These are phyloP conservation scores for Pestalotiopsis sp. DNA, from an alignment of 2,329 filamentous ascomycete genomes.

Conservation along the genomic window DNA sequence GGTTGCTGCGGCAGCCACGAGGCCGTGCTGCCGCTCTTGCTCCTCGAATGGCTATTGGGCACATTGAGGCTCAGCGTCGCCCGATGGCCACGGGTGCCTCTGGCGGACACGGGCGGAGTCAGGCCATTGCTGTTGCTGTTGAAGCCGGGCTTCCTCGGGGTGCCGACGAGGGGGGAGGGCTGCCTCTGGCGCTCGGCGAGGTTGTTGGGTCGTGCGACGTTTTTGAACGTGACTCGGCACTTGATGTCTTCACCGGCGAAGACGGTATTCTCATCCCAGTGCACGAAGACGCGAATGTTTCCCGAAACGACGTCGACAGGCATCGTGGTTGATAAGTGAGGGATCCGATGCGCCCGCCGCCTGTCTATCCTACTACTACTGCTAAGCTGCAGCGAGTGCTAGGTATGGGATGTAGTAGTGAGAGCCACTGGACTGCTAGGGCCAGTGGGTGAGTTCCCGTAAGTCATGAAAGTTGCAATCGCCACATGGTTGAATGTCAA, in stretches of 20 bases:
- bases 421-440: slow-evolving; percentile 6
- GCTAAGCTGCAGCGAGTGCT: not conserved
- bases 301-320: slow-evolving; percentile 46
- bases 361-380: not conserved
- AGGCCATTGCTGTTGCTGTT: slow-evolving; percentile 43
- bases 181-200: slow-evolving; percentile 38
- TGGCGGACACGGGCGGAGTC: slow-evolving; percentile 46
- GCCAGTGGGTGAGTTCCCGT: slow-evolving; percentile 7
- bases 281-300: slow-evolving; percentile 94
- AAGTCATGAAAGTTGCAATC: slow-evolving; percentile 1
- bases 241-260: slow-evolving; percentile 96
- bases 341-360: not conserved
- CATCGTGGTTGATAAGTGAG: slow-evolving; percentile 38
- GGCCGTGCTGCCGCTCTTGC: slow-evolving; percentile 45
- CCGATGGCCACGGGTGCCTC: slow-evolving; percentile 64
- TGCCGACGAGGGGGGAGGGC: slow-evolving; percentile 45
- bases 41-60: slow-evolving; percentile 46
- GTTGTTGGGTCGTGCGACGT: slow-evolving; percentile 59
- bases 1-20: slow-evolving; percentile 43
- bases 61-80: slow-evolving; percentile 68
- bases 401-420: not conserved
- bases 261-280: slow-evolving; percentile 91
- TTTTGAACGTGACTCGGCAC: slow-evolving; percentile 96
- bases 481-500: not conserved
- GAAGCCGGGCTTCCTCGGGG: slow-evolving; percentile 38